Conservation (phyloP, 2,329 filamentous ascomycete genomes). For the Sporothrix brasiliensis region DNA sequence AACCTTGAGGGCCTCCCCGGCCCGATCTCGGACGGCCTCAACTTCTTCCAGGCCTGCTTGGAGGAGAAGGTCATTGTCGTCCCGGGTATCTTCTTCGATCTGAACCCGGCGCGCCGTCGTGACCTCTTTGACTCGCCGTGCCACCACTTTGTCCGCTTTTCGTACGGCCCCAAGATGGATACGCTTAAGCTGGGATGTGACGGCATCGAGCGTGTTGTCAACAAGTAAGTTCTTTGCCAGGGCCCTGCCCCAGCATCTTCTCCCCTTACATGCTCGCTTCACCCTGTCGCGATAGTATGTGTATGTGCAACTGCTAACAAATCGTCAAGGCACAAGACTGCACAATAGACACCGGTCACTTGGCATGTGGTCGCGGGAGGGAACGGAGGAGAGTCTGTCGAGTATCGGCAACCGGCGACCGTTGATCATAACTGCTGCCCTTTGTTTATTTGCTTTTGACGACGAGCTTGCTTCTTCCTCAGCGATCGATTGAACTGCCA, state of each 20-base stretch:
- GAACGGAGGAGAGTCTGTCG: neutral
- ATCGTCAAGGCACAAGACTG: constrained; percentile 15
- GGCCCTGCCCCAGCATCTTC: neutral
- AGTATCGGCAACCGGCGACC: neutral
- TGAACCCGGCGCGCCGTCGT: constrained; percentile 85
- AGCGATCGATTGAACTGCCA: neutral
- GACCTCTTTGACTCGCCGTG: constrained; percentile 94
- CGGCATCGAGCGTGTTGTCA: constrained; percentile 80
- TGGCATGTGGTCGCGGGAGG: neutral
- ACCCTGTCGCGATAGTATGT: neutral
- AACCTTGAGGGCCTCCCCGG: constrained; percentile 69
- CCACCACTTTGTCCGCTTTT: constrained; percentile 86
- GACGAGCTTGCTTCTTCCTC: neutral
- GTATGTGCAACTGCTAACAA: neutral
- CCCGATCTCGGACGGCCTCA: constrained; percentile 88
- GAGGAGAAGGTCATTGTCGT: constrained; percentile 96
- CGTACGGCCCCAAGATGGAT: constrained; percentile 82
- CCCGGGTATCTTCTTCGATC: constrained; percentile 95
- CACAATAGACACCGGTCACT: neutral
- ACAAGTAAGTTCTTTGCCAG: constrained; percentile 57
- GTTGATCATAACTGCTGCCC: neutral
- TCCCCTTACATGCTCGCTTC: neutral
- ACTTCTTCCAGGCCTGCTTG: constrained; percentile 94
- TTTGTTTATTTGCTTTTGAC: neutral
- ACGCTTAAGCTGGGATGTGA: constrained; percentile 77